These are phyloP conservation scores for Candida labiduridarum DNA, from an alignment of 1,139 yeast species.

Conservation along the genomic window DNA sequence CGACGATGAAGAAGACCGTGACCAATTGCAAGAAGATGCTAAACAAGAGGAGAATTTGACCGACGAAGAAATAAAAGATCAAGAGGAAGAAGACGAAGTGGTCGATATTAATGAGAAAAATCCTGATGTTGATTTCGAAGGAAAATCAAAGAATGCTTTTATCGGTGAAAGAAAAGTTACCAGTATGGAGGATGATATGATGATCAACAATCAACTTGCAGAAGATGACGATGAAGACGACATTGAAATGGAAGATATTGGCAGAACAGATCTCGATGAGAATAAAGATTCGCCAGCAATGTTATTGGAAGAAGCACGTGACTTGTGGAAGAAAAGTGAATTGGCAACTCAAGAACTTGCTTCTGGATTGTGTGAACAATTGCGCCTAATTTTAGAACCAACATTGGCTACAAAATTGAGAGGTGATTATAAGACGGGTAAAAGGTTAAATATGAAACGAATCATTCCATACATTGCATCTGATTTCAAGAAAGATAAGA, in stretches of 20 bases:
- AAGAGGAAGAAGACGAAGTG: slow-evolving; percentile 24
- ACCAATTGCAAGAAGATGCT: slow-evolving; percentile 23
- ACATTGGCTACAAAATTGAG: slow-evolving; percentile 89
- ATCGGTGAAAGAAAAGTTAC: slow-evolving; percentile 56
- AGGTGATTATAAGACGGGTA: slow-evolving; percentile 98
- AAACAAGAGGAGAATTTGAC: slow-evolving; percentile 25
- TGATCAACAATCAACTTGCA: slow-evolving; percentile 21
- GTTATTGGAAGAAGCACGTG: slow-evolving; percentile 67
- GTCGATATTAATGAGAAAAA: slow-evolving; percentile 20
- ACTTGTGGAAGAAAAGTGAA: slow-evolving; percentile 82
- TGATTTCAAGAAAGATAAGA: slow-evolving; percentile 95
- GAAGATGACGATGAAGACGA: slow-evolving; percentile 20
- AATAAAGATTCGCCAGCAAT: slow-evolving; percentile 44
- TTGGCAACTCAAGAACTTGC: slow-evolving; percentile 83
- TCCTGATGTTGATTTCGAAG: slow-evolving; percentile 50
- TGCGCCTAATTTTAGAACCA: slow-evolving; percentile 91
- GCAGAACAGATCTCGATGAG: slow-evolving; percentile 26
- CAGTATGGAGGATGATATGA: slow-evolving; percentile 34
- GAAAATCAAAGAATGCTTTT: slow-evolving; percentile 55
- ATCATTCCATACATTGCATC: slow-evolving; percentile 98
- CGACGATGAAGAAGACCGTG: slow-evolving; percentile 38
- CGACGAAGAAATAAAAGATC: slow-evolving; percentile 19
- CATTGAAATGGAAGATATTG: slow-evolving; percentile 23
- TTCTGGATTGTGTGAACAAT: slow-evolving; percentile 86
- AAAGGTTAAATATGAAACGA: slow-evolving; percentile 94